Evolutionary conservation across 2,329 filamentous ascomycete species (phyloP), one percentile per base, ranked within the genome.

Genomic region (Epichloe coenophiala): DNA sequence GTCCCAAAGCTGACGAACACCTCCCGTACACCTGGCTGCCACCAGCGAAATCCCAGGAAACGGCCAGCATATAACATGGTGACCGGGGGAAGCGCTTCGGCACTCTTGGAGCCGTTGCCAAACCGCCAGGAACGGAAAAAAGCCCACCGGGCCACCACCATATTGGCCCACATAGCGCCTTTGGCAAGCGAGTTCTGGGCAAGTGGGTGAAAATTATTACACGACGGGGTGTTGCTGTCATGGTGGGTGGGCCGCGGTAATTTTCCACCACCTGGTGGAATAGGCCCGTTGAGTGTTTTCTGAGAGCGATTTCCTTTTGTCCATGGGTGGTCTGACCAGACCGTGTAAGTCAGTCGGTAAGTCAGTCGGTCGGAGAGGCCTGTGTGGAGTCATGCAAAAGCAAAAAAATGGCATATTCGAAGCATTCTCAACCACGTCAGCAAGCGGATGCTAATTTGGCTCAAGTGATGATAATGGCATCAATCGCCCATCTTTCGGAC

Each of bases 101-200:
- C 23, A 27, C 5, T 27, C 5, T 44, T 7, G 15, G 23, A 9
- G 41, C 15, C 9, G 12, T 31, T 43, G 17, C 33, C 47, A 38
- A 40, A 37, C 41, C 15, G 19, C 39, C 15, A 15, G 12, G 11
- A 48, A 36, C n/a, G 40, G 31, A 36, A 42, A 43, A 42, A 42
- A 31, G 31, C 31, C 31, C 31, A 31, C 27, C 27, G 4, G 27
- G 40, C 12, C 13, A 48, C 21, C 19, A 33, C 9, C 19, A 38
- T 31, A 12, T 13, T 44, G 19, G 44, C 45, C 50, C 50, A 51
- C 50, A 51, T 51, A 9, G 50, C 41, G 45, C 45, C 21, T 39
- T 17, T 17, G 40, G 17, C 40, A 51, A 51, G 50, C 50, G 50
- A 51, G 50, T 47, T 47, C 19, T 21, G 36, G 48, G 9, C 36